Conservation (phyloP, 306 rosid species). For the Arachis stenosperma region DNA sequence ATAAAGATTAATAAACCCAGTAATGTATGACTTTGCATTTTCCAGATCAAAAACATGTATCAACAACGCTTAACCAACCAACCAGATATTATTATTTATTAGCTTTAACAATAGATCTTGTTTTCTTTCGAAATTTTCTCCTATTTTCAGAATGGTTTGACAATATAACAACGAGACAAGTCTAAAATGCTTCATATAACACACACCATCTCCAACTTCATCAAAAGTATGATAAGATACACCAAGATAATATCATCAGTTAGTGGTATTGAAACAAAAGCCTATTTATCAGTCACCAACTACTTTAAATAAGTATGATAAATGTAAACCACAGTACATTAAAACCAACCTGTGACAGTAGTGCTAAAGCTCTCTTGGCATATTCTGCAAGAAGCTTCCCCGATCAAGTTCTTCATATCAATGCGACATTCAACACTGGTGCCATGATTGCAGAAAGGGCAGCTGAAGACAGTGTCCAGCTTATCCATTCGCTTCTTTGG, state of each 20-base stretch:
- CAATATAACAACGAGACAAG: slow-evolving; percentile 15
- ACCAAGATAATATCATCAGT: slow-evolving; percentile 1
- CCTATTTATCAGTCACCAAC: neutral
- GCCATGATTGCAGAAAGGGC: slow-evolving; percentile 98
- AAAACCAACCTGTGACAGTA: slow-evolving; percentile 71
- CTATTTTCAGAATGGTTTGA: slow-evolving; percentile 4
- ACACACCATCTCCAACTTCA: slow-evolving; percentile 17
- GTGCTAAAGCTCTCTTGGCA: slow-evolving; percentile 96
- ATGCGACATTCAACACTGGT: slow-evolving; percentile 90
- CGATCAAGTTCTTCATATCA: slow-evolving; percentile 94
- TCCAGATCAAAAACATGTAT: neutral
- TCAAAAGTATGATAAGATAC: neutral
- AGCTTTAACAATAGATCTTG: neutral
- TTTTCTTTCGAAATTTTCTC: neutral
- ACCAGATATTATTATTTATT: neutral
- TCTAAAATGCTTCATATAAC: neutral
- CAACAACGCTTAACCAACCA: neutral
- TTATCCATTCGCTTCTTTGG: slow-evolving; percentile 96
- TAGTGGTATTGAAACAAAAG: neutral
- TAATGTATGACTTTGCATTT: neutral
- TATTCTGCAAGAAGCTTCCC: slow-evolving; percentile 88
- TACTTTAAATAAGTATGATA: neutral
- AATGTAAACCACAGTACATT: neutral
- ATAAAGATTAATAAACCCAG: too few species aligned
- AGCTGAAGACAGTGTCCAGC: slow-evolving; percentile 95